Evolutionary conservation across 1,284 basidiomycete species (phyloP), one percentile per base, ranked within the genome.

Genomic region (Lentinula novae-zelandiae): DNA sequence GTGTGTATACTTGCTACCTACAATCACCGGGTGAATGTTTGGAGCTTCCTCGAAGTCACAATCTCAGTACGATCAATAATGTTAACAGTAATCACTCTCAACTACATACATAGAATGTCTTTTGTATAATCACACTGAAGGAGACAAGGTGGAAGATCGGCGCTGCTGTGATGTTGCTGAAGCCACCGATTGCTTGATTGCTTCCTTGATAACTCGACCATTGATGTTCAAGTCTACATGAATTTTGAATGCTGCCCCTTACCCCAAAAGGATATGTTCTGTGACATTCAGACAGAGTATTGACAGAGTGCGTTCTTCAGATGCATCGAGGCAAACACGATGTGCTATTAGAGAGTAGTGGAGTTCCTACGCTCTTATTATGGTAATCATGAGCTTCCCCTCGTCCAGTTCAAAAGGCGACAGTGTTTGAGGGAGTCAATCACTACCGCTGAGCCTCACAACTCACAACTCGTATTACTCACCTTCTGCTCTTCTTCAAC

Each of bases 261-360:
- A 20, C 60, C 44, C 36, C 7, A 57, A 57, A 46, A 36, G 55
- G 50, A 36, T 36, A 36, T 40, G 46, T 61, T 57, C 48, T 57
- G 60, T 53, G 60, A 57, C 53, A 46, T 33, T 39, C 8, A 42
- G 36, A 58, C 49, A 50, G 58, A 15, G 40, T 42, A 6, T 42
- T 42, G 40, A 33, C 50, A 27, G 33, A 22, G 38, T 20, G 44
- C 44, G 60, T 57, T 62, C 67, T 61, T 64, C 67, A 64, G 64
- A 65, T 48, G 58, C 68, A 71, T 67, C 67, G 53, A 67, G 69
- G 67, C 57, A 58, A 67, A 71, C 72, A 74, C 72, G 71, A 74
- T 69, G 77, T 77, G 72, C 71, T 69, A 62, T 66, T 67, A 74
- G 67, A 69, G 71, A 67, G 69, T 67, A 73, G 64, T 69, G 67